Base-by-base conservation (phyloP, 192 early-diverging fungal genomes). In the Entomortierella lignicola region DNA sequence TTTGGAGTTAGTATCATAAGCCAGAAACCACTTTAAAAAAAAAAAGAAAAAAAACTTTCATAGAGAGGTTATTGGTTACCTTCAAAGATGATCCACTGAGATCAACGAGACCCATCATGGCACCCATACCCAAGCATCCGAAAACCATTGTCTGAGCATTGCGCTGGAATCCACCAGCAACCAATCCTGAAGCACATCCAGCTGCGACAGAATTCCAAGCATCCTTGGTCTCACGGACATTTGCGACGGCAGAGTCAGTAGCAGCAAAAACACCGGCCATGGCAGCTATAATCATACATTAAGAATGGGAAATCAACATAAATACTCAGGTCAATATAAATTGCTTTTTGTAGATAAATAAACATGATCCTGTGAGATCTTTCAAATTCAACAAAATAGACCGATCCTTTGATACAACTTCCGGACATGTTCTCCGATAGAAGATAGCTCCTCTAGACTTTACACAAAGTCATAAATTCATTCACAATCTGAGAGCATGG, bases 231-330 rank as follows among this genome's bases (percentile, higher is more conserved):
- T 85, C 84, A 62, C 92, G 90, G 59, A 88, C 71, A 64, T 89
- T 82, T 23, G 83, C 67, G 20, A 82, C 81, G 23, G 85, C 81
- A 25, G 87, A 83, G 60, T 91, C 90, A 50, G 88, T 89, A 34
- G 86, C 88, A 37, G 91, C 86, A 89, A 91, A 94, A 37, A 92
- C 84, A 80, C 92, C 92, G 57, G 91, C 92, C 86, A 94, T 90
- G 23, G 89, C 91, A 69, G 91, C 92, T 91, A 84, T 69, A 81
- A 25, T 61, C 23, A 34, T 2, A 25, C 17, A 60, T 41, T 47
- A 20, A 15, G 4, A 20, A 15, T n/a, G n/a, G n/a, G n/a, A n/a
- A n/a, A n/a, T n/a, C n/a, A n/a, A n/a, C n/a, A n/a, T n/a, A n/a
- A n/a, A n/a, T n/a, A n/a, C n/a, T n/a, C n/a, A n/a, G n/a, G n/a